Conservation (phyloP, 2,329 filamentous ascomycete species). For the Samsoniella hepiali region DNA sequence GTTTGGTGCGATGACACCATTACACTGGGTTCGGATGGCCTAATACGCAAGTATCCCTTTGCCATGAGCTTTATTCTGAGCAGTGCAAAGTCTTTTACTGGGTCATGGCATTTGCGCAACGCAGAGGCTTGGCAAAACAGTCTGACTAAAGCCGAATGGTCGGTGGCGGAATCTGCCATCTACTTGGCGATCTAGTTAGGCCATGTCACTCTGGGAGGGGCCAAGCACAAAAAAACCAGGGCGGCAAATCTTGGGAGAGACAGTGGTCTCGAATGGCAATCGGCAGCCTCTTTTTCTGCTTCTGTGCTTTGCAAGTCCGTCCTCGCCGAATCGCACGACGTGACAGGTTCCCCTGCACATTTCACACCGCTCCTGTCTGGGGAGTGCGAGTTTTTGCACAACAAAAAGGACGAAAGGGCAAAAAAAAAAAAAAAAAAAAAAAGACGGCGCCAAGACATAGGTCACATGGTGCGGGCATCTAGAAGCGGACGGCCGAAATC, state of each 20-base stretch:
- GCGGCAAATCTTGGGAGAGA: neutral
- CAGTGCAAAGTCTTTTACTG: neutral
- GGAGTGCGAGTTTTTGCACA: neutral
- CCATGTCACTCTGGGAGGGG: neutral
- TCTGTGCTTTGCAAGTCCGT: neutral
- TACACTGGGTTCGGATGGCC: neutral
- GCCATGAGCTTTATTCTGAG: neutral
- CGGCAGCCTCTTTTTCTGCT: neutral
- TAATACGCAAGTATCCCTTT: neutral
- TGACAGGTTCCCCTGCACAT: neutral
- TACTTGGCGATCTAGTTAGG: slow-evolving; percentile 11
- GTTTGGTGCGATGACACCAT: slow-evolving; percentile 1
- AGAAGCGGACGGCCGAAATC: neutral
- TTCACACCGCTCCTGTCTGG: slow-evolving; percentile 4
- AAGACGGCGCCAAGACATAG: neutral
- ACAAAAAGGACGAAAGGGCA: too few species aligned
- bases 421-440: neutral
- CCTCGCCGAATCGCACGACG: neutral
- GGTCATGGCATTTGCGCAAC: neutral
- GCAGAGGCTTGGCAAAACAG: neutral
- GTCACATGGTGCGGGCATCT: slow-evolving; percentile 6
- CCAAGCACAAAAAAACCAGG: neutral
- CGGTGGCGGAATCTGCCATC: slow-evolving; percentile 10
- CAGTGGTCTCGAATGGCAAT: neutral
- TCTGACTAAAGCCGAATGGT: neutral